These are phyloP conservation scores for Suillus paluster DNA, from an alignment of 768 basidiomycete species.

Conservation along the genomic window DNA sequence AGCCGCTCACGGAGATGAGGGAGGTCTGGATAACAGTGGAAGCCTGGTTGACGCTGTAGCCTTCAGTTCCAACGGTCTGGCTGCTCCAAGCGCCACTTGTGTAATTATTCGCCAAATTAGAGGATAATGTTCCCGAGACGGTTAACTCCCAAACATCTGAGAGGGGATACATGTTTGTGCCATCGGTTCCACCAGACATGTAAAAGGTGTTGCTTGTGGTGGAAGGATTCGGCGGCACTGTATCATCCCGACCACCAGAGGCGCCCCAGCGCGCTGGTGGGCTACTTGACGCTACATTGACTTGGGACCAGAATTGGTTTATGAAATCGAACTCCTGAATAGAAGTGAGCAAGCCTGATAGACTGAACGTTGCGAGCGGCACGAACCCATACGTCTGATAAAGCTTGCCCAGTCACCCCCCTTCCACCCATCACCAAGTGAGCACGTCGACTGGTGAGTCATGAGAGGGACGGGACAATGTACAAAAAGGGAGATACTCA, in stretches of 20 bases:
- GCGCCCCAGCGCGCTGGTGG: slow-evolving; percentile 74
- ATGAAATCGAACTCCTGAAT: slow-evolving; percentile 77
- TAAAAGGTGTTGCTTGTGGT: slow-evolving; percentile 72
- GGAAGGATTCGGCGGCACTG: slow-evolving; percentile 34
- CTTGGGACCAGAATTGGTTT: slow-evolving; percentile 76
- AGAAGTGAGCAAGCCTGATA: slow-evolving; percentile 13
- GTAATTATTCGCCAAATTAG: slow-evolving; percentile 56
- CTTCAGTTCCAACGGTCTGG: slow-evolving; percentile 41
- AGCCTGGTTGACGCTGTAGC: slow-evolving; percentile 48
- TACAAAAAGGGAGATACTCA: slow-evolving; percentile 40
- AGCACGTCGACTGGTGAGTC: slow-evolving; percentile 62
- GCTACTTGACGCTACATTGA: slow-evolving; percentile 51
- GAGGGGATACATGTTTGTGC: slow-evolving; percentile 46
- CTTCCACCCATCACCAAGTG: slow-evolving; percentile 78
- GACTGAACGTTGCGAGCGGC: neutral
- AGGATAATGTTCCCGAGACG: slow-evolving; percentile 71
- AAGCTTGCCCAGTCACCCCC: slow-evolving; percentile 52
- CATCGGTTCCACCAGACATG: slow-evolving; percentile 72
- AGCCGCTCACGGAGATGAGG: slow-evolving; percentile 66
- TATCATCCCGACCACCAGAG: slow-evolving; percentile 72
- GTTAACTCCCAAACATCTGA: slow-evolving; percentile 75
- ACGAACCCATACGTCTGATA: slow-evolving; percentile 78
- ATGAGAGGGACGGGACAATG: slow-evolving; percentile 22
- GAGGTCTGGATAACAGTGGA: slow-evolving; percentile 59
- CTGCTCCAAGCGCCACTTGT: slow-evolving; percentile 65